Evolutionary conservation across 257 asterid species (phyloP).

Genomic region (Solanum clarkiae): DNA sequence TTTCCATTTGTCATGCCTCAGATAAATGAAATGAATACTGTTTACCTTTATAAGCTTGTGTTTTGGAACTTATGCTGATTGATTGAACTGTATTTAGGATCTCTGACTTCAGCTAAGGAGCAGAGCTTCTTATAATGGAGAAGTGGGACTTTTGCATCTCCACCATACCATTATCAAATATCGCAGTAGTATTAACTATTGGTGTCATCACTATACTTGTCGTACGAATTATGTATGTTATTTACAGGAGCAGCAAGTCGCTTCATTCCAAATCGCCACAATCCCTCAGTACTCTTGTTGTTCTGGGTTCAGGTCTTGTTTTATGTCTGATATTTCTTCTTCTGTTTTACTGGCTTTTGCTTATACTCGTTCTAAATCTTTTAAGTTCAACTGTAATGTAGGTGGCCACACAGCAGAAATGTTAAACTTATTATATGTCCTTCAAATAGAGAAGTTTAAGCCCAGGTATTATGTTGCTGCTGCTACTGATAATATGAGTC

Average conservation of each 20-base stretch:
- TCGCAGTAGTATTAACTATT: no score
- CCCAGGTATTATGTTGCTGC: conserved; percentile 84
- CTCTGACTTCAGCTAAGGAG: not conserved
- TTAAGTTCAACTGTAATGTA: conserved; percentile 6
- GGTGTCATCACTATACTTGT: no score
- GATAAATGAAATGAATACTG: not conserved
- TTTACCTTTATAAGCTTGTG: not conserved
- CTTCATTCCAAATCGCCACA: no score
- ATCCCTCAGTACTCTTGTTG: no score
- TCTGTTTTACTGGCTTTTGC: not conserved
- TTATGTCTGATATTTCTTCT: not conserved
- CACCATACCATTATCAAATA: no score
- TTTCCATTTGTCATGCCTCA: not conserved
- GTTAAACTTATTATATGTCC: conserved; percentile 57
- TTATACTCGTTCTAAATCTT: not conserved
- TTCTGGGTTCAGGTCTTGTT: no score
- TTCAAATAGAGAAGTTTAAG: conserved; percentile 54
- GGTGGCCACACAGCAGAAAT: conserved; percentile 99
- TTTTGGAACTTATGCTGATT: not conserved
- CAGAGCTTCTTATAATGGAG: no score
- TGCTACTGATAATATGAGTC: no score
- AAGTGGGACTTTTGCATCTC: no score
- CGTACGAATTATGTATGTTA: no score
- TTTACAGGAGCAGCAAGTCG: no score
- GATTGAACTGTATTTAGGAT: not conserved